Base-by-base conservation (phyloP, 1,139 yeast species). In the Candida sanyaensis region DNA sequence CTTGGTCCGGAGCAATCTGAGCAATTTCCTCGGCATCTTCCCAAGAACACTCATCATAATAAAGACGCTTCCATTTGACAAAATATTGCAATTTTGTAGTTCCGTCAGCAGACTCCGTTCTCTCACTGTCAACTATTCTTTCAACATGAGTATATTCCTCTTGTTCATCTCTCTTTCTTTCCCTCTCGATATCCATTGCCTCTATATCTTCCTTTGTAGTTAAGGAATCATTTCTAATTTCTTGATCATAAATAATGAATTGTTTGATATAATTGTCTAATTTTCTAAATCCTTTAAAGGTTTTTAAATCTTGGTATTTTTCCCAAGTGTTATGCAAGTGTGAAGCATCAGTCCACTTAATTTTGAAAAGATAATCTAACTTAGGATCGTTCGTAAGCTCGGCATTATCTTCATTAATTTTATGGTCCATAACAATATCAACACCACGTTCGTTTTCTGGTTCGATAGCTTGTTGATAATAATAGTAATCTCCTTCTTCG, bases 301-400 rank as follows among this genome's bases (percentile, higher is more conserved):
- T 70, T 51, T 77, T 77, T 45, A 92, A 69, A 5, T 75, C 73
- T 8, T 73, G 69, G 66, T 87, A 92, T 1, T 81, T 65, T 64
- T 92, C 97, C 98, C 98, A 95, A 1, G 97, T 86, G 63, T 93
- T 93, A 69, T 93, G 99, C 54, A 93, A 75, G 69, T 95, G 99
- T 12, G 97, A 89, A 51, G 84, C 77, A 46, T 82, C 89, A 26
- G 81, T 78, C 99, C 99, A 95, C 68, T 95, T 95, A 56, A 95
- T 80, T 55, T 83, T 69, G 62, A 83, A 87, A 47, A 83, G 73
- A 59, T 74, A 84, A 51, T 83, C 85, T 42, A 69, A 68, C 55
- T 84, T 85, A 24, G 88, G 83, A 51, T 81, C 84, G 43, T 75
- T 70, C 11, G 77, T 77, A 21, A 62, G 55, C 52, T 66, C 73